Percentiles rank a stretch among this genome's conserved stretches.
Conservation (phyloP, 73 alveolate genomes). For the Tetrahymena borealis region DNA sequence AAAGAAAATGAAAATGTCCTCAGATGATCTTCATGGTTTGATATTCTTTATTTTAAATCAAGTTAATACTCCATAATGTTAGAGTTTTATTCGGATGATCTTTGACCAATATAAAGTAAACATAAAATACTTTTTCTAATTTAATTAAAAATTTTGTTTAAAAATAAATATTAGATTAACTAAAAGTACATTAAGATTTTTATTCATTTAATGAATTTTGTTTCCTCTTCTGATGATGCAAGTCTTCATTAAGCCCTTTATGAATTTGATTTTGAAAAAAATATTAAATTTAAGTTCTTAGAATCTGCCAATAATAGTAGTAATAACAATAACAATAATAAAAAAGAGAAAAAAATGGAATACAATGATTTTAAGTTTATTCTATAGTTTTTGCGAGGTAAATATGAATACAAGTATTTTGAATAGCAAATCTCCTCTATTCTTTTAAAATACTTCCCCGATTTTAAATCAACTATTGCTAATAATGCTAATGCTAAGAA, state of each 20-base stretch:
- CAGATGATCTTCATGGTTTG: background rate
- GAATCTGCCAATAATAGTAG: too few relatives aligned
- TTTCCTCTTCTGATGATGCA: background rate
- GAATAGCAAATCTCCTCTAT: background rate
- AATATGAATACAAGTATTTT: background rate
- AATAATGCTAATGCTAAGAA: background rate
- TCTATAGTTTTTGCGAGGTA: background rate
- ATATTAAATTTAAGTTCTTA: background rate
- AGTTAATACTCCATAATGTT: background rate
- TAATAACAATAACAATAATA: background rate
- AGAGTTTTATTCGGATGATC: background rate
- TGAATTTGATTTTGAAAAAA: background rate
- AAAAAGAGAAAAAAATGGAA: background rate
- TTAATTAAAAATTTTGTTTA: background rate
- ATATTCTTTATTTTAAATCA: background rate
- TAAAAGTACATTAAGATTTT: background rate
- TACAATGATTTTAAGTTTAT: background rate
- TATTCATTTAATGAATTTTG: background rate
- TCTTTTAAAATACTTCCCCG: background rate
- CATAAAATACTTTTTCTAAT: background rate
- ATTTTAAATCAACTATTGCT: background rate
- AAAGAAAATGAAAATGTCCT: background rate
- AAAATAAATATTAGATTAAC: background rate
- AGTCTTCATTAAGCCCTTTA: background rate
- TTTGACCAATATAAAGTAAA: background rate